Evolutionary conservation across 208 protist genomes (phyloP), one percentile per base, ranked within the genome.

Genomic region (Wallacemonas sp.): DNA sequence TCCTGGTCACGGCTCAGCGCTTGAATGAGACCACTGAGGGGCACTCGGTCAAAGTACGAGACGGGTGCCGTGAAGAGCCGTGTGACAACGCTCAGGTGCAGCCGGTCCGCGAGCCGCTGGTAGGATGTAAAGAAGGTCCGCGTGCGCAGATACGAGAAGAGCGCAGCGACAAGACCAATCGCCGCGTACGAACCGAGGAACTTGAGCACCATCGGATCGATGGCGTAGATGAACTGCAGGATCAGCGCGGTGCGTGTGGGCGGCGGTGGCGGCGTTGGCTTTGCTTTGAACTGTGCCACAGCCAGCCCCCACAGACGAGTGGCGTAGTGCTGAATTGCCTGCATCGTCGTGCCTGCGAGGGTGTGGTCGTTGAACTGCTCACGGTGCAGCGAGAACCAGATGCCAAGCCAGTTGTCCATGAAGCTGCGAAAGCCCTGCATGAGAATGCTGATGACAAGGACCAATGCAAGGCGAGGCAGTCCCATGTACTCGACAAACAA

Each of bases 351-450:
- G 55, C 55, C 55, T 4, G 38, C 46, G 22, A 62, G 55, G 15
- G 55, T 62, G 60, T 68, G 65, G 37, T 71, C 71, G 52, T 70
- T 72, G 45, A 75, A 67, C 21, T 67, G 59, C 71, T 77, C 71
- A 54, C 67, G 65, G 37, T 78, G 71, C 46, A 87, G 63, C 19
- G 81, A 77, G 36, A 92, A 76, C 79, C 83, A 93, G 17, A 93
- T 65, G 46, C 83, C 80, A 3, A 93, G 68, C 83, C 87, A 93
- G 60, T 89, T 84, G 70, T 93, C 87, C 65, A 80, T 75, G 46
- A 87, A 59, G 33, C 71, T 87, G 37, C 71, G 80, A 33, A 89
- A 70, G 19, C 74, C 55, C 54, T 90, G 78, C 68, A 80, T 73
- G 27, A 66, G 29, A 22, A 87, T 57, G 68, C 66, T 83, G 21